Evolutionary conservation across 2,329 filamentous ascomycete genomes (phyloP).

Genomic region (Tothia fuscella): DNA sequence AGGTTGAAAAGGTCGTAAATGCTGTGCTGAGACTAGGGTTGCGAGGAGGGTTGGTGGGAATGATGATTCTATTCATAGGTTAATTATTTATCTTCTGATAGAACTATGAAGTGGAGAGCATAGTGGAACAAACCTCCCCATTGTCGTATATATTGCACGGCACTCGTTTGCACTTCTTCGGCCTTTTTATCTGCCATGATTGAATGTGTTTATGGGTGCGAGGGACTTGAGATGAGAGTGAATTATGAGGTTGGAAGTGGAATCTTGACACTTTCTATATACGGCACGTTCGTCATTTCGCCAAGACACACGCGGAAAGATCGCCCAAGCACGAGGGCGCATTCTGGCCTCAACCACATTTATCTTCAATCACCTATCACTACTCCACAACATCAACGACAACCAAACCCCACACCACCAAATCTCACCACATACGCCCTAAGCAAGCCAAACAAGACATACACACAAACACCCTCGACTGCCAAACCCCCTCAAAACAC

Average conservation of each 20-base stretch:
- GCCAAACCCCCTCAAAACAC: constrained; percentile 6
- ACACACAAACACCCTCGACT: constrained; percentile 9
- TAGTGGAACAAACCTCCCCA: constrained; percentile 14
- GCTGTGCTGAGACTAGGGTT: constrained; percentile 53
- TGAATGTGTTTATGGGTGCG: background rate
- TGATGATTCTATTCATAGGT: constrained; percentile 42
- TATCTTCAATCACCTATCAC: constrained; percentile 3
- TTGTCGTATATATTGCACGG: constrained; percentile 10
- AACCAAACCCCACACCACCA: background rate
- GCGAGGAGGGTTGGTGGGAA: constrained; percentile 54
- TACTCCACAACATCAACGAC: background rate
- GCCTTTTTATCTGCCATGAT: constrained; percentile 29
- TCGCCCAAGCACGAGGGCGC: too few species aligned
- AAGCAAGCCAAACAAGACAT: background rate
- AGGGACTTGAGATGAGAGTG: too few species aligned
- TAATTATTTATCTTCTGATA: constrained; percentile 9
- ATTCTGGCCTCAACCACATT: background rate
- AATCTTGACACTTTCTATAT: too few species aligned
- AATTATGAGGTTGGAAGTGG: too few species aligned
- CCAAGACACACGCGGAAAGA: too few species aligned
- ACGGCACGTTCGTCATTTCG: too few species aligned
- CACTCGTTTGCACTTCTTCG: constrained; percentile 19
- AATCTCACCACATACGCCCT: background rate
- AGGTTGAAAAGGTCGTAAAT: constrained; percentile 52
- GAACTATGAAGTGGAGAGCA: background rate